Conservation (phyloP, 805 yeast species). For the Torulaspora quercuum region DNA sequence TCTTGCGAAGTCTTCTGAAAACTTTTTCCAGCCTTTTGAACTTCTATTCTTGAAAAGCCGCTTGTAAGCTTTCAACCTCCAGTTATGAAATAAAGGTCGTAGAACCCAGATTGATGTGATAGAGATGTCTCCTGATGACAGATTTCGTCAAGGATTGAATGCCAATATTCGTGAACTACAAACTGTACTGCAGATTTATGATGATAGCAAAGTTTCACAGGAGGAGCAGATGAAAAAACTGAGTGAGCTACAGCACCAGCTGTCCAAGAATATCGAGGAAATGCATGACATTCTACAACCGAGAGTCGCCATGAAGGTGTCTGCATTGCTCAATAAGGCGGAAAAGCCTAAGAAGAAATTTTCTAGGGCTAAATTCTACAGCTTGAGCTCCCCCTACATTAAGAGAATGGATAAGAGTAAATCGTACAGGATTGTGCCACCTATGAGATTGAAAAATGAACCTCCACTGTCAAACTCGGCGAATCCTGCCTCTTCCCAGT, state of each 20-base stretch:
- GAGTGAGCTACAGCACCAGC: slow-evolving; percentile 2
- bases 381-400: slow-evolving; percentile 14
- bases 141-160: slow-evolving; percentile 3
- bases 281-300: slow-evolving; percentile 2
- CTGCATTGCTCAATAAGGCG: slow-evolving; percentile 9
- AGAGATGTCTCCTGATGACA: slow-evolving; percentile 8
- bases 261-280: slow-evolving; percentile 5
- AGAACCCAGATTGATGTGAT: neutral
- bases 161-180: slow-evolving; percentile 4
- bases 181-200: slow-evolving; percentile 3
- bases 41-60: neutral
- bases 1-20: too few species aligned
- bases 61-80: too few species aligned
- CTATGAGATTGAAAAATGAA: slow-evolving; percentile 10
- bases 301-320: slow-evolving; percentile 8
- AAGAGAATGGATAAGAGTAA: slow-evolving; percentile 17
- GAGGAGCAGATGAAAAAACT: slow-evolving; percentile 1
- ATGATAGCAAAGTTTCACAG: neutral
- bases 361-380: slow-evolving; percentile 13
- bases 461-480: neutral
- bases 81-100: neutral
- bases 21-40: too few species aligned
- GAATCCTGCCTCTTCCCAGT: slow-evolving; percentile 4
- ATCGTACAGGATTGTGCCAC: slow-evolving; percentile 21
- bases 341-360: slow-evolving; percentile 5